phyloP scores from a whole-genome alignment of 2,329 filamentous ascomycete genomes.

The Metarhizium rileyi region DNA sequence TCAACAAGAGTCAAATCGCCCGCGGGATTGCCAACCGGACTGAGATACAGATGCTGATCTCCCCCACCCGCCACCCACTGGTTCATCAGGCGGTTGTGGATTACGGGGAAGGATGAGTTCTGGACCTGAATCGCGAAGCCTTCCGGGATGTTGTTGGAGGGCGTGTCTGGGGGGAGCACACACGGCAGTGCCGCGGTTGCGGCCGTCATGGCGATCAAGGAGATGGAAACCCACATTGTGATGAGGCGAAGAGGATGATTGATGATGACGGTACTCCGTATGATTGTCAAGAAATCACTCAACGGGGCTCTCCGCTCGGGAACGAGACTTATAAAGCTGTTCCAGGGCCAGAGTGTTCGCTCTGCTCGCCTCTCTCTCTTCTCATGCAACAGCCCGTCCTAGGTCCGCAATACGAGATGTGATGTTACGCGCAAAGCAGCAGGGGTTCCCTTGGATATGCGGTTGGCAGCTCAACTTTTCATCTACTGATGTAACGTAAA shows the following conservation, averaged over 20 bases:
- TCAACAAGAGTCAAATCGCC: slow-evolving; percentile 27
- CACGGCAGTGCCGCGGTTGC: slow-evolving; percentile 16
- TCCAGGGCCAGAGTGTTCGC: too few relatives aligned
- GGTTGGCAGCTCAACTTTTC: too few relatives aligned
- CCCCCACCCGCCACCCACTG: slow-evolving; percentile 25
- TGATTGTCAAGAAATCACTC: too few relatives aligned
- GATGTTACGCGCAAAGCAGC: too few relatives aligned
- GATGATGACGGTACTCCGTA: not conserved
- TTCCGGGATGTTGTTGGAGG: slow-evolving; percentile 22
- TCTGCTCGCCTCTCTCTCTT: too few relatives aligned
- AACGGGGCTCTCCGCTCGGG: too few relatives aligned
- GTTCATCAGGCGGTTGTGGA: slow-evolving; percentile 29
- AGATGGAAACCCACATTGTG: not conserved
- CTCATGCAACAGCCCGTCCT: too few relatives aligned
- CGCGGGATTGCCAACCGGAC: slow-evolving; percentile 25
- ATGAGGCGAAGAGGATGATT: not conserved
- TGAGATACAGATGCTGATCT: slow-evolving; percentile 30
- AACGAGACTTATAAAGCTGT: too few relatives aligned
- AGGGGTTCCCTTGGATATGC: too few relatives aligned
- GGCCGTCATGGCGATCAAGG: not conserved
- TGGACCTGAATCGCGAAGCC: slow-evolving; percentile 29
- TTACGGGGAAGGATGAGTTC: slow-evolving; percentile 22
- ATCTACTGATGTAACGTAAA: too few relatives aligned
- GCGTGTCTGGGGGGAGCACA: slow-evolving; percentile 17
- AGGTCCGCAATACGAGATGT: too few relatives aligned